Evolutionary conservation across 495 filamentous ascomycete species (phyloP).

Genomic region (Emericellopsis terricola): DNA sequence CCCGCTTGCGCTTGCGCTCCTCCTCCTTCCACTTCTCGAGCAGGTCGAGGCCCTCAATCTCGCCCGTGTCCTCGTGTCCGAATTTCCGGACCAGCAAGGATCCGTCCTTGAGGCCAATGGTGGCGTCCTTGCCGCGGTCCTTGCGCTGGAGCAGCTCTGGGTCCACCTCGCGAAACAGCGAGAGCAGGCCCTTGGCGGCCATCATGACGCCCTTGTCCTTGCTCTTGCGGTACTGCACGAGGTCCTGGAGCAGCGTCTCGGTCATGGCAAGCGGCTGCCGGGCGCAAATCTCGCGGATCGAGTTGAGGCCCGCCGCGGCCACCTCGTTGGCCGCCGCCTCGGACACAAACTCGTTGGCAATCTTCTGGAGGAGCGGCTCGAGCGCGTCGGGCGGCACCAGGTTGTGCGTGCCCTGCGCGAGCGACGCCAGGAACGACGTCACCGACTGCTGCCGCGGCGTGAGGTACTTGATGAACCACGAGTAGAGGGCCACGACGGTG

Average conservation of each 20-base stretch:
- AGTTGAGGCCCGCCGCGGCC: slow-evolving; percentile 81
- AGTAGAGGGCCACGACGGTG: slow-evolving; percentile 40
- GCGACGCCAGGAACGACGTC: slow-evolving; percentile 81
- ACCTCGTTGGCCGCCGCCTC: slow-evolving; percentile 86
- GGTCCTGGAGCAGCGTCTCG: slow-evolving; percentile 84
- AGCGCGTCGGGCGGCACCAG: slow-evolving; percentile 86
- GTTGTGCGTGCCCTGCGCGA: slow-evolving; percentile 81
- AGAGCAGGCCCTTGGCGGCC: slow-evolving; percentile 81
- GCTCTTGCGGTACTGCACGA: slow-evolving; percentile 89
- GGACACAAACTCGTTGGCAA: slow-evolving; percentile 95
- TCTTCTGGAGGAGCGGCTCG: slow-evolving; percentile 83
- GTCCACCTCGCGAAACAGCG: slow-evolving; percentile 76
- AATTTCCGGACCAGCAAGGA: slow-evolving; percentile 53
- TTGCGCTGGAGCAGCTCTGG: slow-evolving; percentile 79
- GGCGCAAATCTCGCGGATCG: slow-evolving; percentile 83
- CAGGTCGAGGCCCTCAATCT: slow-evolving; percentile 84
- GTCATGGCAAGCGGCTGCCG: slow-evolving; percentile 91
- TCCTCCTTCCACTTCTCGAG: slow-evolving; percentile 89
- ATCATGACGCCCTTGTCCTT: slow-evolving; percentile 98
- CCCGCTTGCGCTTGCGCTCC: slow-evolving; percentile 51
- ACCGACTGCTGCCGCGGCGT: slow-evolving; percentile 85
- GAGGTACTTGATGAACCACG: slow-evolving; percentile 70
- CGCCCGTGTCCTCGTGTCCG: slow-evolving; percentile 60
- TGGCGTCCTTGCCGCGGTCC: slow-evolving; percentile 84
- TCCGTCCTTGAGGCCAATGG: slow-evolving; percentile 58